These are phyloP conservation scores for Xanthoparmelia taractica DNA, from an alignment of 495 filamentous ascomycete species.

Conservation along the genomic window DNA sequence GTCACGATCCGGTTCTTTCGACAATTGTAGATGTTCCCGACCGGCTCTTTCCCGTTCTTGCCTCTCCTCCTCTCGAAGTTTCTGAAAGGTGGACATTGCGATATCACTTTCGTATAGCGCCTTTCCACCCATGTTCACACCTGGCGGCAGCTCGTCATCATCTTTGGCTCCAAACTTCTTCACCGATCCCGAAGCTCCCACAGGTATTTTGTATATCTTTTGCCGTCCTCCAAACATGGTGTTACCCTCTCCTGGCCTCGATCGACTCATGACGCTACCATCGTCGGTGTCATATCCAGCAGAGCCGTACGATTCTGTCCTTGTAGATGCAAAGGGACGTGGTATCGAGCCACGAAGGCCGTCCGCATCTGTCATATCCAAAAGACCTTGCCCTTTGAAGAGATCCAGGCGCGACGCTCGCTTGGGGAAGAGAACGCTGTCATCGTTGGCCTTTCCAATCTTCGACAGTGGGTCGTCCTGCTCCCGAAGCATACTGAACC, in stretches of 20 bases:
- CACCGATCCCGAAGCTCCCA: slow-evolving; percentile 39
- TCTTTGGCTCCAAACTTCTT: slow-evolving; percentile 31
- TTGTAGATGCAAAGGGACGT: slow-evolving; percentile 45
- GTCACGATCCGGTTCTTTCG: slow-evolving; percentile 34
- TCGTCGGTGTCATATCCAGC: slow-evolving; percentile 64
- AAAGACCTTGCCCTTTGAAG: slow-evolving; percentile 48
- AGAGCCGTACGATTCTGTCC: slow-evolving; percentile 48
- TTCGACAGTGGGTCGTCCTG: slow-evolving; percentile 84
- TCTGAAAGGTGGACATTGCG: slow-evolving; percentile 70
- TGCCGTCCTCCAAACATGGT: slow-evolving; percentile 92
- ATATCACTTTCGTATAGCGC: slow-evolving; percentile 82
- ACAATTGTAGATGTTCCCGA: slow-evolving; percentile 10
- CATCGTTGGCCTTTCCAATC: slow-evolving; percentile 88
- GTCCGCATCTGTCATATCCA: slow-evolving; percentile 83
- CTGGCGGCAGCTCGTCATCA: slow-evolving; percentile 31
- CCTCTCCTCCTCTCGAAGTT: slow-evolving; percentile 53
- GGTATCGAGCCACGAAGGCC: slow-evolving; percentile 62
- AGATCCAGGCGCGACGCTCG: slow-evolving; percentile 62
- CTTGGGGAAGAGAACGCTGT: slow-evolving; percentile 81
- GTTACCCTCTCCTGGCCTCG: slow-evolving; percentile 84
- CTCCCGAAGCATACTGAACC: slow-evolving; percentile 93
- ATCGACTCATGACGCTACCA: slow-evolving; percentile 73
- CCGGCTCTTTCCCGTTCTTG: slow-evolving; percentile 33
- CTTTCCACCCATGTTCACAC: slow-evolving; percentile 56
- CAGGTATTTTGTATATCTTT: slow-evolving; percentile 87